A percentile compares a stretch with the other conserved stretches of the same genome.
Conservation (phyloP, 2,329 filamentous ascomycete species). For the Fusarium sp. region DNA sequence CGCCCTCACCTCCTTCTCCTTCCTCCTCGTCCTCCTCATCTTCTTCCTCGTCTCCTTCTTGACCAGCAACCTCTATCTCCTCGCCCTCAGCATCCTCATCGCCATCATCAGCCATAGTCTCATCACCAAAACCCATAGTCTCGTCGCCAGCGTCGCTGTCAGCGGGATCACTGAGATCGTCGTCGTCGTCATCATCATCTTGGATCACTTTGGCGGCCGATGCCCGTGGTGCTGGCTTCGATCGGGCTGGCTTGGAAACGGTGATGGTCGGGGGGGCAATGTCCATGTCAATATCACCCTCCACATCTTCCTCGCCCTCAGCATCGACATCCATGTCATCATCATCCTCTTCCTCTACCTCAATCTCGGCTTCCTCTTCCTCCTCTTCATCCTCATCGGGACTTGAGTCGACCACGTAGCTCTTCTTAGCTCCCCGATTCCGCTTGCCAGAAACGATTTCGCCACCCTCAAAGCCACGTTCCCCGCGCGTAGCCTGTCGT, state of each 20-base stretch:
- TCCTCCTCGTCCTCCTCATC: conserved; percentile 61
- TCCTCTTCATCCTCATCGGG: conserved; percentile 64
- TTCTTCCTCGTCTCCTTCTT: conserved; percentile 61
- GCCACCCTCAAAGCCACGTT: conserved; percentile 60
- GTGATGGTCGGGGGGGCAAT: conserved; percentile 61
- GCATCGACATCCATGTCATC: conserved; percentile 60
- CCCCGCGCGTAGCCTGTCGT: conserved; percentile 64
- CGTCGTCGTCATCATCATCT: conserved; percentile 65
- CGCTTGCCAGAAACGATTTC: conserved; percentile 67
- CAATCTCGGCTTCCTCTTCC: conserved; percentile 56
- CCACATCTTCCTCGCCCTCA: conserved; percentile 62
- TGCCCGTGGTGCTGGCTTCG: conserved; percentile 55
- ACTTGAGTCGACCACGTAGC: conserved; percentile 71
- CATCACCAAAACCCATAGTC: conserved; percentile 59
- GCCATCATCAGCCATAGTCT: conserved; percentile 62
- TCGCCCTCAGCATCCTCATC: conserved; percentile 66
- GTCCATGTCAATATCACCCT: conserved; percentile 64
- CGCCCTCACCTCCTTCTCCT: conserved; percentile 58
- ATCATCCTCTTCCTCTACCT: conserved; percentile 61
- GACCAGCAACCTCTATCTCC: conserved; percentile 60
- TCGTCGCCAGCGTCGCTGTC: conserved; percentile 64
- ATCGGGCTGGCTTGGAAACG: conserved; percentile 62
- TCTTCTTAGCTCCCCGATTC: conserved; percentile 71
- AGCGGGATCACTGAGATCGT: conserved; percentile 68
- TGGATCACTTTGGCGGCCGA: conserved; percentile 54